Base-by-base conservation (phyloP, 2,329 filamentous ascomycete genomes). In the Chaetomium olivaceum region DNA sequence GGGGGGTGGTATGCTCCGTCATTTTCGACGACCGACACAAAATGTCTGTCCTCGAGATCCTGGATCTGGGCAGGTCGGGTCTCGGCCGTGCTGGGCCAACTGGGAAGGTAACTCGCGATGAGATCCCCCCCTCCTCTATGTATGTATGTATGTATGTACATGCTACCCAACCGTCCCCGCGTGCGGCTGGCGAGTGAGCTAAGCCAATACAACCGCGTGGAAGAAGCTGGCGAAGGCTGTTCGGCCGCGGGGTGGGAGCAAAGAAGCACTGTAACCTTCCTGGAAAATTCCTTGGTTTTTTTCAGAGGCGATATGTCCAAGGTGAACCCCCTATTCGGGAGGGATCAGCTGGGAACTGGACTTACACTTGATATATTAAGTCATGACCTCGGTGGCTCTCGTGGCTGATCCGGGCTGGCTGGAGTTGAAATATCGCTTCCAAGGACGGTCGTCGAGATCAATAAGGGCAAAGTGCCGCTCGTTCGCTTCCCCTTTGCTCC, bases 321-420 rank as follows among this genome's bases (percentile, higher is more conserved):
- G 43, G 61, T 50, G 50, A 62, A 52, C 21, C 39, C 16, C 52
- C 52, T 62, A 36, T 57, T 57, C 9, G 43, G 39, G 50, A 25
- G 27, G 25, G 52, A 62, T 58, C 39, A 51, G 52, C 52, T 33
- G 52, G 48, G 16, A n/a, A 25, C 23, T 48, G 25, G 51, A 54
- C 51, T 54, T 50, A 50, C 57, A 50, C 39, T 27, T 48, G 39
- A n/a, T 29, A 33, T 59, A 50, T 59, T 50, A 46, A 59, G 39
- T 33, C 57, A 31, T 59, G 39, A 31, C 43, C 25, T 48, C 39
- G 46, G n/a, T 46, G 51, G 19, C 58, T 61, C n/a, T 31, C 48
- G 46, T 25, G 46, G 29, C 48, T 52, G 58, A 25, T 43, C 27
- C 5, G 51, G 51, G 14, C n/a, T 58, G 36, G 36, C 25, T 50